Percentiles rank a stretch among this genome's conserved stretches.
Conservation (phyloP, 2,329 filamentous ascomycete species). For the Helminthosporium solani region DNA sequence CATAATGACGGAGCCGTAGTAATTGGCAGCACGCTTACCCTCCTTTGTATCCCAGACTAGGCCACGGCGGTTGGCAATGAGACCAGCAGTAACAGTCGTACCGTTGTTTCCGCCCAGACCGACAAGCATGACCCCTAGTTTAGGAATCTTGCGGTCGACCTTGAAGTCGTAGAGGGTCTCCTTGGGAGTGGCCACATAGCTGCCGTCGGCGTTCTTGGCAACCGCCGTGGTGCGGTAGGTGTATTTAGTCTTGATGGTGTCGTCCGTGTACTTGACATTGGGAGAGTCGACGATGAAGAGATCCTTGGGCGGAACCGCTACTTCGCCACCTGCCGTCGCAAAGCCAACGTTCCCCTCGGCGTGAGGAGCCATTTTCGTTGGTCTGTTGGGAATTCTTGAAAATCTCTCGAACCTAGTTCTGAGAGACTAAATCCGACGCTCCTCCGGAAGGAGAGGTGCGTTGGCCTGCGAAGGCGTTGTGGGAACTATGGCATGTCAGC, state of each 20-base stretch:
- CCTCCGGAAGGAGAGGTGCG: constrained; percentile 86
- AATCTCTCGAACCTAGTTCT: constrained; percentile 34
- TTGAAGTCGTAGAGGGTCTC: constrained; percentile 97
- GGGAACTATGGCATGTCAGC: constrained; percentile 60
- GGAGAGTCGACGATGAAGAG: constrained; percentile 88
- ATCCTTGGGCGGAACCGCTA: constrained; percentile 53
- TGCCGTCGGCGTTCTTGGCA: constrained; percentile 68
- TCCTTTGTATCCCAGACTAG: constrained; percentile 94
- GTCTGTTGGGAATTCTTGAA: constrained; percentile 23
- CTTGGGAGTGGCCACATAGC: constrained; percentile 79
- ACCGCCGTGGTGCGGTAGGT: constrained; percentile 93
- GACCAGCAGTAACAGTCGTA: constrained; percentile 93
- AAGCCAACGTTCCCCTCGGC: constrained; percentile 65
- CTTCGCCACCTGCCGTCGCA: constrained; percentile 53
- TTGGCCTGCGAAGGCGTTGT: constrained; percentile 96
- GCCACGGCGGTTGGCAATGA: constrained; percentile 87
- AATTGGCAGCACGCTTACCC: constrained; percentile 82
- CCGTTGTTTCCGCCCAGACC: constrained; percentile 99
- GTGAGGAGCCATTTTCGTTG: constrained; percentile 84
- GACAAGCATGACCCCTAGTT: constrained; percentile 95
- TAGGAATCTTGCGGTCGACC: constrained; percentile 88
- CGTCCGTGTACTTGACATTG: constrained; percentile 87
- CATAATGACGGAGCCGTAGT: constrained; percentile 98
- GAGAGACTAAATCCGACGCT: constrained; percentile 62
- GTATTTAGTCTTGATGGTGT: constrained; percentile 89